Base-by-base conservation (phyloP, 345 rosid species). In the Punica granatum region DNA sequence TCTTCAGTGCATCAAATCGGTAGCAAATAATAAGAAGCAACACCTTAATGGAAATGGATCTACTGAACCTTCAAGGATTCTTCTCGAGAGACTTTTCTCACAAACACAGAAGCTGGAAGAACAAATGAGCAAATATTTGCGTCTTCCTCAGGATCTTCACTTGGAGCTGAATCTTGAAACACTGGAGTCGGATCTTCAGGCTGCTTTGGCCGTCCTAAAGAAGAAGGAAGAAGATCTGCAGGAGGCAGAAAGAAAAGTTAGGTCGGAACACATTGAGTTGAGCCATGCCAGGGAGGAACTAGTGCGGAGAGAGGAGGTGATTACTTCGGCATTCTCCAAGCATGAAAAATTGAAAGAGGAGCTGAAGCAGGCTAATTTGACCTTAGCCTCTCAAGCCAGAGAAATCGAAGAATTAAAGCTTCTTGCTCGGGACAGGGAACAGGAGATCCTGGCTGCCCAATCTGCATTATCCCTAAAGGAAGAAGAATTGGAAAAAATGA, bases 191-290 rank as follows among this genome's bases (percentile, higher is more conserved):
- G 94, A 89, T 70, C 90, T 88, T 44, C 74, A 74, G 67, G 88
- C 85, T 65, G 90, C 83, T 30, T 49, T 90, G 76, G 43, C 80
- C 49, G 90, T 87, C 18, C 81, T 93, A 79, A 81, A 80, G 78
- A 75, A 77, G 67, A 83, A 83, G 73, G 97, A 90, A 78, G 90
- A 85, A 59, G 89, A 89, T 66, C 79, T 86, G 18, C 84, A 81
- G 48, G 82, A 75, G 54, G 90, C 84, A 1, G 92, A 83, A 69
- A 81, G 74, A 69, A 74, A 69, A 71, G 81, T 89, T 59, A 75
- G 74, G 53, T 76, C 81, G 65, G 98, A 90, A 73, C 81, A 80
- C 39, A 64, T 66, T 28, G 81, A 82, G 51, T 75, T 90, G 14
- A 77, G 73, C 39, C 76, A 60, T 53, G 87, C 86, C 0, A 87